Conservation (phyloP, 1,284 basidiomycete species). For the Chalciporus sp. region DNA sequence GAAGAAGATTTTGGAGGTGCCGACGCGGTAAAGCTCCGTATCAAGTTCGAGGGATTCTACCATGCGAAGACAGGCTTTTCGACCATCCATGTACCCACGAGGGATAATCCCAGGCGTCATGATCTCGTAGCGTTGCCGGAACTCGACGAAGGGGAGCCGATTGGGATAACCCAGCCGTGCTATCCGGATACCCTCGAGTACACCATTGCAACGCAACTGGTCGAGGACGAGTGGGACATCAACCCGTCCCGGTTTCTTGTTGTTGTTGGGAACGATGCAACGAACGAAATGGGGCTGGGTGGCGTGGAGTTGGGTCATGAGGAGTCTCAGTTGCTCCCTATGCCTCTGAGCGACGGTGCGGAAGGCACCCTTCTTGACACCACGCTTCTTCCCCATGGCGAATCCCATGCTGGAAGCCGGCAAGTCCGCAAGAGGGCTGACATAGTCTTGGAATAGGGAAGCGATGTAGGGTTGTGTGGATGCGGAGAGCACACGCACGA, state of each 20-base stretch:
- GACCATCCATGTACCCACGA: constrained; percentile 95
- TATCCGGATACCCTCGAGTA: constrained; percentile 98
- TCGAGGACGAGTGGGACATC: constrained; percentile 96
- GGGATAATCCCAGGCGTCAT: constrained; percentile 93
- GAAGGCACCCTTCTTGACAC: constrained; percentile 95
- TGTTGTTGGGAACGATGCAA: constrained; percentile 95
- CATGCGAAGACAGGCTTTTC: constrained; percentile 94
- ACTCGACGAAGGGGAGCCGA: constrained; percentile 94
- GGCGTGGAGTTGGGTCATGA: constrained; percentile 90
- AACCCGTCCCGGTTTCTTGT: constrained; percentile 91
- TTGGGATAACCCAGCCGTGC: constrained; percentile 98
- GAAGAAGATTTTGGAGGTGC: constrained; percentile 99
- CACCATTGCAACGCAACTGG: constrained; percentile 98
- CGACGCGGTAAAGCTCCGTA: constrained; percentile 84
- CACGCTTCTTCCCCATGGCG: constrained; percentile 71
- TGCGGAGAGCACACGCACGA: constrained; percentile 85
- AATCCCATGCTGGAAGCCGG: constrained; percentile 40
- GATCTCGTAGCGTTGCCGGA: constrained; percentile 96
- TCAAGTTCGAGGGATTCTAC: constrained; percentile 90
- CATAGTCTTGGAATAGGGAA: constrained; percentile 84
- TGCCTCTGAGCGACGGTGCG: constrained; percentile 95
- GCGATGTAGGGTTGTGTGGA: constrained; percentile 87
- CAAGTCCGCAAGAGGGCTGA: constrained; percentile 40
- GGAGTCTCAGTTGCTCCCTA: constrained; percentile 91
- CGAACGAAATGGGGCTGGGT: constrained; percentile 99